These are phyloP conservation scores for Cutaneotrichosporon daszewskae DNA, from an alignment of 1,284 basidiomycete species.

Conservation along the genomic window DNA sequence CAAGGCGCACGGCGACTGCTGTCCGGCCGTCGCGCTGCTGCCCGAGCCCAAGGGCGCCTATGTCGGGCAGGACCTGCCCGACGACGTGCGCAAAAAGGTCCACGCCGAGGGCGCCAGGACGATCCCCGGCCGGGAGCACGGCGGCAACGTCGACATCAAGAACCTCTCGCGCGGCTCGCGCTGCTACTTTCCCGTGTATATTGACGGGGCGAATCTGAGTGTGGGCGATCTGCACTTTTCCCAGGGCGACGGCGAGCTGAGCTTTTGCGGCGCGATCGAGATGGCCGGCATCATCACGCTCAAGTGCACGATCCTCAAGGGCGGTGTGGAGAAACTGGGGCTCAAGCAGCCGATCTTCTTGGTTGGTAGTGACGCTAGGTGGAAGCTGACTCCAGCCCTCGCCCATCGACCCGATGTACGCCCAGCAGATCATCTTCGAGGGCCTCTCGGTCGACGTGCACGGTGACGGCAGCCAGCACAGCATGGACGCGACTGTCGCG, in stretches of 20 bases:
- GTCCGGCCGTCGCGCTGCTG: conserved; percentile 63
- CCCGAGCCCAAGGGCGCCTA: conserved; percentile 61
- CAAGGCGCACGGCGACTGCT: conserved; percentile 23
- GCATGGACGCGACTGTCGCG: conserved; percentile 34
- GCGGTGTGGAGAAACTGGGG: conserved; percentile 66
- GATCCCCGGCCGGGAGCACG: conserved; percentile 69
- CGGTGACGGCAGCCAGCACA: conserved; percentile 37
- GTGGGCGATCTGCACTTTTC: conserved; percentile 77
- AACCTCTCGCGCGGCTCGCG: conserved; percentile 55
- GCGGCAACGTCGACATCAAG: conserved; percentile 78
- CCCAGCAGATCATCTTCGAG: conserved; percentile 25
- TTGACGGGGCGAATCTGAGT: conserved; percentile 68
- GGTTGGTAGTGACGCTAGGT: too few species aligned
- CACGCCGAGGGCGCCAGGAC: conserved; percentile 66
- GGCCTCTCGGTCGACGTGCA: conserved; percentile 36
- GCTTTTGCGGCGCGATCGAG: conserved; percentile 50
- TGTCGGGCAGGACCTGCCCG: conserved; percentile 57
- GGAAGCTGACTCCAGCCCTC: too few species aligned
- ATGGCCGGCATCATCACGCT: conserved; percentile 69
- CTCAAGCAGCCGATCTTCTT: conserved; percentile 72
- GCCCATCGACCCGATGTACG: conserved; percentile 21
- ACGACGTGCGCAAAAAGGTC: conserved; percentile 56
- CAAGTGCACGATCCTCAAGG: conserved; percentile 66
- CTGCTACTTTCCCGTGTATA: conserved; percentile 57
- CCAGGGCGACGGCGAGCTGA: conserved; percentile 66